Evolutionary conservation across 2,329 filamentous ascomycete genomes (phyloP).

Genomic region (Aplosporella prunicola): DNA sequence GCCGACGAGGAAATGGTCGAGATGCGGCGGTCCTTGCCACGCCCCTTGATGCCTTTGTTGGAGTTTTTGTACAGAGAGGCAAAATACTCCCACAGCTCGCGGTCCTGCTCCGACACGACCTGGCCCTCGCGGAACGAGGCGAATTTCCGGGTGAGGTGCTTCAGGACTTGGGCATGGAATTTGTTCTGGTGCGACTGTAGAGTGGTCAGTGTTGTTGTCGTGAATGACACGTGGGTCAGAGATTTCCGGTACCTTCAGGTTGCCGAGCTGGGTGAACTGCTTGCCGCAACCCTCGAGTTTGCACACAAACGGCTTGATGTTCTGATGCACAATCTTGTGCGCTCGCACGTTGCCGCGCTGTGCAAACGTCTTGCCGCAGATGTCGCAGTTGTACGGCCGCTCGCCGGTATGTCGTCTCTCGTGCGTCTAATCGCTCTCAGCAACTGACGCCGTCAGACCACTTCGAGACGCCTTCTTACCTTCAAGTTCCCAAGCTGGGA

Average conservation of each 20-base stretch:
- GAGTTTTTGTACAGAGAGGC: slow-evolving; percentile 87
- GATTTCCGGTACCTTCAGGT: slow-evolving; percentile 60
- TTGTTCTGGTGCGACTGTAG: slow-evolving; percentile 80
- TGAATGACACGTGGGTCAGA: not conserved
- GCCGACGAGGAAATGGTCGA: slow-evolving; percentile 21
- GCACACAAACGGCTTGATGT: slow-evolving; percentile 71
- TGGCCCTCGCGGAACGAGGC: slow-evolving; percentile 52
- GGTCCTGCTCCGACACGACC: slow-evolving; percentile 57
- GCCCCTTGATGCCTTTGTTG: slow-evolving; percentile 96
- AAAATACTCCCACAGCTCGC: slow-evolving; percentile 77
- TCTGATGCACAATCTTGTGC: slow-evolving; percentile 71
- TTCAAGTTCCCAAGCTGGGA: slow-evolving; percentile 87
- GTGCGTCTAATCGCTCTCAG: slow-evolving; percentile 54
- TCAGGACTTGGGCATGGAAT: slow-evolving; percentile 71
- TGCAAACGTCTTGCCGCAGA: slow-evolving; percentile 73
- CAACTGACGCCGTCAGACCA: too few species aligned
- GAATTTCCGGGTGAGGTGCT: slow-evolving; percentile 61
- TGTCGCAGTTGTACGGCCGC: slow-evolving; percentile 69
- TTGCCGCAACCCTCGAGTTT: slow-evolving; percentile 76
- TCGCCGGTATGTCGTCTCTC: slow-evolving; percentile 81
- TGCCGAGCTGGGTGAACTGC: slow-evolving; percentile 80
- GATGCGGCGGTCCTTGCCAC: slow-evolving; percentile 74
- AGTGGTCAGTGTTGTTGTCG: slow-evolving; percentile 11
- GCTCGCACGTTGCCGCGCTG: slow-evolving; percentile 78
- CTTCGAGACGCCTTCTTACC: slow-evolving; percentile 38